Base-by-base conservation (phyloP, 2,329 filamentous ascomycete species). In the Talaromyces sp. region DNA sequence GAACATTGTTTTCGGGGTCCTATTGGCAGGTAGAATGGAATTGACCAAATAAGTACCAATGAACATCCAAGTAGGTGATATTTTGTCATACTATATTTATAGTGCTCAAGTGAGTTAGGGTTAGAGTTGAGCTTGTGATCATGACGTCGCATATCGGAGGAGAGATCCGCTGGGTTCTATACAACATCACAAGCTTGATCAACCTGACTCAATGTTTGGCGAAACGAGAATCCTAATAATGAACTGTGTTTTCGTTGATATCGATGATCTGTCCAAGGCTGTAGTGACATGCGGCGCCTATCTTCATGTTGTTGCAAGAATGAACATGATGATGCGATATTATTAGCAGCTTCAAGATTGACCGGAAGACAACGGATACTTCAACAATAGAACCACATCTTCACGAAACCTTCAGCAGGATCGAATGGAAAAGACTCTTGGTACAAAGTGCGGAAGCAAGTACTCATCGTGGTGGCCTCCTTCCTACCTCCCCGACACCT, bases 91-190 rank as follows among this genome's bases (percentile, higher is more conserved):
- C 6, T 40, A 40, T 7, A 38, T 15, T 17, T 17, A 7, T n/a
- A n/a, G 38, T 40, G 6, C 15, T 15, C 1, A 40, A 6, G 13
- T 47, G 27, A 54, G 8, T 34, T 13, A 34, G 17, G 17, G 27
- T 56, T 56, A 36, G 53, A 56, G 29, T 56, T 56, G n/a, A 56
- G 47, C 31, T 13, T 11, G 17, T 56, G 51, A 11, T 7, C 51
- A 36, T 56, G 53, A 56, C 53, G 53, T 56, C 53, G 53, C n/a
- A 19, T 13, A 10, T n/a, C 53, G 53, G 53, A n/a, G 53, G 5
- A 22, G n/a, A 56, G n/a, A 36, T 56, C 53, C 53, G 53, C 19
- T 49, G 22, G 0, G 19, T 49, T 17, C 22, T 7, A 36, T 56
- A 36, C 29, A 36, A 4, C 5, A 22, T 7, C 17, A 7, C 38